Evolutionary conservation across 768 basidiomycete species (phyloP).

Genomic region (Glaciozyma antarctica): DNA sequence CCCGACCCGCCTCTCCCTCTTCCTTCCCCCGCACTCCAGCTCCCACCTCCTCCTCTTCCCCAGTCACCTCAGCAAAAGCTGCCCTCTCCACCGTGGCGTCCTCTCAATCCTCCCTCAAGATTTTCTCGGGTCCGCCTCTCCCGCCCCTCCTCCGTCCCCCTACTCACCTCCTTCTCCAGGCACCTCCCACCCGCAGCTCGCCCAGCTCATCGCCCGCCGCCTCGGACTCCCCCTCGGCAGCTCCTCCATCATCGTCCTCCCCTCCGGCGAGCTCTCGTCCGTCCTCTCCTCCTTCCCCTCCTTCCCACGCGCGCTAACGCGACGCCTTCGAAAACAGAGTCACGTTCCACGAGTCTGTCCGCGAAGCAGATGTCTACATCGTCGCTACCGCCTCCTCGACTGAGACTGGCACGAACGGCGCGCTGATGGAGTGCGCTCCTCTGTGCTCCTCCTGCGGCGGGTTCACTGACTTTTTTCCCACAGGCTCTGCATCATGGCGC

Average conservation of each 20-base stretch:
- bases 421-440: constrained; percentile 79
- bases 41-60: neutral
- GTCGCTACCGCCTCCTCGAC: constrained; percentile 81
- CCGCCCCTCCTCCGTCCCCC: too few relatives aligned
- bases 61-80: neutral
- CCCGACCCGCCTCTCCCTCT: neutral
- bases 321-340: constrained; percentile 5
- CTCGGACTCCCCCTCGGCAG: constrained; percentile 81
- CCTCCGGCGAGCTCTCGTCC: constrained; percentile 83
- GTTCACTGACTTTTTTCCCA: neutral
- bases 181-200: constrained; percentile 69
- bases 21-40: too few relatives aligned
- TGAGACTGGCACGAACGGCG: constrained; percentile 58
- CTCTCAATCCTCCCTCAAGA: neutral
- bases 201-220: constrained; percentile 69
- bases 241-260: constrained; percentile 72
- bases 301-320: neutral
- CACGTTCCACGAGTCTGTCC: constrained; percentile 72
- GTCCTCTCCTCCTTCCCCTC: constrained; percentile 39
- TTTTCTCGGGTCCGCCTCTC: constrained; percentile 4
- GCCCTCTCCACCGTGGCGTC: neutral
- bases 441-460: too few relatives aligned
- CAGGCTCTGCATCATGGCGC: constrained; percentile 70
- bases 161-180: constrained; percentile 5
- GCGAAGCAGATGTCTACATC: constrained; percentile 98